Conservation (phyloP, 2,329 filamentous ascomycete genomes). For the Rachicladosporium sp. region DNA sequence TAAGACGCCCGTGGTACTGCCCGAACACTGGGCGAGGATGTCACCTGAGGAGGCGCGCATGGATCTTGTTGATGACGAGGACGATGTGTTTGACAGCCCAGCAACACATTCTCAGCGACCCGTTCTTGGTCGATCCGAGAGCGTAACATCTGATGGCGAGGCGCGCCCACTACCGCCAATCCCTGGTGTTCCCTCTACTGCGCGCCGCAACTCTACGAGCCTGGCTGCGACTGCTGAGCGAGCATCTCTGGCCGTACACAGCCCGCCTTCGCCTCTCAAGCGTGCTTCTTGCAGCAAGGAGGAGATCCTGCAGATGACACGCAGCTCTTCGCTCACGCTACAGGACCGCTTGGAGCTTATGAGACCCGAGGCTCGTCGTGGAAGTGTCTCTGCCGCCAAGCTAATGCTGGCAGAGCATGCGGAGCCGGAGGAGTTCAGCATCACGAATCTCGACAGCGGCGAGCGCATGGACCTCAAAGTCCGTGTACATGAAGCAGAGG, state of each 20-base stretch:
- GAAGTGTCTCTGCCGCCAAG: conserved; percentile 13
- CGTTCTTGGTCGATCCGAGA: conserved; percentile 54
- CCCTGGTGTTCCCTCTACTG: conserved; percentile 42
- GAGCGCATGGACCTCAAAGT: conserved; percentile 13
- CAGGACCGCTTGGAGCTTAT: conserved; percentile 79
- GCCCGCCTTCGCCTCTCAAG: conserved; percentile 58
- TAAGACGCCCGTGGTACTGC: conserved; percentile 94
- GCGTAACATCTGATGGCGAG: conserved; percentile 65
- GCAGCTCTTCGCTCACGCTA: conserved; percentile 59
- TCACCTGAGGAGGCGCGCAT: conserved; percentile 51
- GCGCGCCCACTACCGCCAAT: conserved; percentile 78
- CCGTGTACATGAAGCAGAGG: conserved; percentile 10
- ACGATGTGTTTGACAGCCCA: conserved; percentile 54
- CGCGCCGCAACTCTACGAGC: conserved; percentile 39
- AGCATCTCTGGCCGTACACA: conserved; percentile 53
- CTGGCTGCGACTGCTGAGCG: conserved; percentile 61
- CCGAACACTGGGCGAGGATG: conserved; percentile 84
- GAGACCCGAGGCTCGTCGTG: conserved; percentile 53
- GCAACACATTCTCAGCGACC: conserved; percentile 39
- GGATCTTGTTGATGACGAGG: conserved; percentile 41
- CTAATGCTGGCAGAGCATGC: conserved; percentile 23
- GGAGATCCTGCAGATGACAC: conserved; percentile 47
- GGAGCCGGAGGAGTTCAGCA: conserved; percentile 27
- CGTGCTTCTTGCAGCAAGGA: conserved; percentile 51
- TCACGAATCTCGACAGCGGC: conserved; percentile 20